Evolutionary conservation across 441 rosid species (phyloP).

Genomic region (Eruca vesicaria): DNA sequence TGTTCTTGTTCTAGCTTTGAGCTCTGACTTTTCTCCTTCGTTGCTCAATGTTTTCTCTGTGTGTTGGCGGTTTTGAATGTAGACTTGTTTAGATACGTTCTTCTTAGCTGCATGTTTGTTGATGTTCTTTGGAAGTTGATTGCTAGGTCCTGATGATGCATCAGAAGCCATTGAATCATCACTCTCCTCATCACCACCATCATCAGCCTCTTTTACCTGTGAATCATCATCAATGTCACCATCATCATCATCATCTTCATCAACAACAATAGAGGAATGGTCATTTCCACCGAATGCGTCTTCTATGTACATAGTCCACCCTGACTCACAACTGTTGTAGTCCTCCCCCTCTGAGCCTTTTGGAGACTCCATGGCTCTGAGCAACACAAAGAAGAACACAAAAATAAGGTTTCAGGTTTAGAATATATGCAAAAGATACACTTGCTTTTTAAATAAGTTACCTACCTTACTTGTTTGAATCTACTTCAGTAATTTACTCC

Average conservation of each 20-base stretch:
- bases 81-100: slow-evolving; percentile 36
- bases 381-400: slow-evolving; percentile 23
- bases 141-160: slow-evolving; percentile 77
- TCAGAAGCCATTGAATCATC: slow-evolving; percentile 89
- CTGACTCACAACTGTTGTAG: slow-evolving; percentile 59
- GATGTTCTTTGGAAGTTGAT: slow-evolving; percentile 34
- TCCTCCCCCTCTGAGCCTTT: slow-evolving; percentile 43
- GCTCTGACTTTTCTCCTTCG: slow-evolving; percentile 37
- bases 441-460: background rate
- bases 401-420: slow-evolving; percentile 19
- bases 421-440: slow-evolving; percentile 13
- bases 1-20: slow-evolving; percentile 36
- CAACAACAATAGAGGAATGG: slow-evolving; percentile 26
- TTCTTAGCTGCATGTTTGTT: slow-evolving; percentile 38
- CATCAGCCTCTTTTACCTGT: slow-evolving; percentile 20
- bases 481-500: slow-evolving; percentile 32
- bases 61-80: slow-evolving; percentile 38
- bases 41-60: slow-evolving; percentile 29
- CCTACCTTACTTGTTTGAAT: slow-evolving; percentile 17
- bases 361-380: slow-evolving; percentile 55
- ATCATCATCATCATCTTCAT: background rate
- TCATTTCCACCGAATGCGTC: slow-evolving; percentile 41
- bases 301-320: slow-evolving; percentile 77
- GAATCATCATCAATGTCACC: slow-evolving; percentile 11
- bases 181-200: slow-evolving; percentile 40